Conservation (phyloP, 257 asterid species). For the Solanum chilense region DNA sequence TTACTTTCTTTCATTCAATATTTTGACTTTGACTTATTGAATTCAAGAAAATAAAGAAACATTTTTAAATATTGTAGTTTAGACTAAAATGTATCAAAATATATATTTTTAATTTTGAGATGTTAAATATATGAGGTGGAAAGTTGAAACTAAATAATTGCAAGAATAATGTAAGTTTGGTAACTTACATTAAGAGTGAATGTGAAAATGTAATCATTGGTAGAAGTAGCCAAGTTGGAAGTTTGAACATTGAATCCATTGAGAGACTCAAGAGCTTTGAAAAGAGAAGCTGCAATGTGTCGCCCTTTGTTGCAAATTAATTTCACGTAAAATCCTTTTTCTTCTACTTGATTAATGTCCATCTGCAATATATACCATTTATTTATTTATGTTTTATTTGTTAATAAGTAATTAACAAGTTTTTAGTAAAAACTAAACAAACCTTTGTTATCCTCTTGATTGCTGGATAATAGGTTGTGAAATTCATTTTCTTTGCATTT, state of each 20-base stretch:
- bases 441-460: constrained; percentile 56
- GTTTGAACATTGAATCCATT: constrained; percentile 28
- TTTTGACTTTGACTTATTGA: background rate
- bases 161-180: background rate
- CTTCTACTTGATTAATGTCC: constrained; percentile 52
- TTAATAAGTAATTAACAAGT: background rate
- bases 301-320: constrained; percentile 32
- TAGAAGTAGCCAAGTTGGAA: constrained; percentile 40
- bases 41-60: background rate
- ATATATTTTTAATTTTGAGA: background rate
- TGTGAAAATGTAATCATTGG: constrained; percentile 40
- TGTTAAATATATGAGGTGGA: background rate
- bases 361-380: constrained; percentile 24
- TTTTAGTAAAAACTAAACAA: background rate
- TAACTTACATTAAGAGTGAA: constrained; percentile 52
- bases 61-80: background rate
- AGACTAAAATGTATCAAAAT: background rate
- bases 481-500: constrained; percentile 1
- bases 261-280: constrained; percentile 52
- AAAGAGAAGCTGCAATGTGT: constrained; percentile 43
- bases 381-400: background rate
- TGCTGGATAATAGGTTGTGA: constrained; percentile 10
- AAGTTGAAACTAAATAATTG: background rate
- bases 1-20: background rate
- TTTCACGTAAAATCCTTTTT: constrained; percentile 47